phyloP scores from a whole-genome alignment of 805 yeast species.

The Dipodascopsis tothii region DNA sequence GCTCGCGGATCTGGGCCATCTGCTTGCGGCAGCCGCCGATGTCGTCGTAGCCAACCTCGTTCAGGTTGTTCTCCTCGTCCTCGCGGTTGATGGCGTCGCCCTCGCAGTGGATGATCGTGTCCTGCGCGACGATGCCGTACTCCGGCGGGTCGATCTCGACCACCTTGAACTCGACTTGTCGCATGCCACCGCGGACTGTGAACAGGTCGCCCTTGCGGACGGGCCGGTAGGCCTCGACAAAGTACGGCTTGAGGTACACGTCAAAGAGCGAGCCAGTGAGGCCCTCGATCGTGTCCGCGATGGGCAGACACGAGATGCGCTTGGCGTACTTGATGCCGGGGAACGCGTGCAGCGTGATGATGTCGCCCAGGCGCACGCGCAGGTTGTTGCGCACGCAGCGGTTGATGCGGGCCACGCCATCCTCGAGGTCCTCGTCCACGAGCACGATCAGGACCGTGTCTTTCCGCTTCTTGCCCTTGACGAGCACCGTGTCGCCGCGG shows the following conservation, averaged over 20 bases:
- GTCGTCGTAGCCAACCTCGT: constrained; percentile 97
- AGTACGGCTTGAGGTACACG: constrained; percentile 92
- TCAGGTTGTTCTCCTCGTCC: constrained; percentile 93
- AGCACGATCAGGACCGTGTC: constrained; percentile 94
- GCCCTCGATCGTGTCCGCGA: constrained; percentile 97
- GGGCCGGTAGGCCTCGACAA: constrained; percentile 97
- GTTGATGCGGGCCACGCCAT: constrained; percentile 88
- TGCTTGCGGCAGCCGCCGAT: constrained; percentile 99
- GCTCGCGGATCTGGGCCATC: constrained; percentile 98
- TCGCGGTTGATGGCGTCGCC: constrained; percentile 98
- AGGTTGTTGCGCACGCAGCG: constrained; percentile 93
- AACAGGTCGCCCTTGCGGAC: constrained; percentile 96
- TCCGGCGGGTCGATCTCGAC: constrained; percentile 98
- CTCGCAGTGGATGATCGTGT: constrained; percentile 94
- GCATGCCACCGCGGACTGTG: constrained; percentile 97
- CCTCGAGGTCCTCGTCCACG: constrained; percentile 93
- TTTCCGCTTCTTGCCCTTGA: constrained; percentile 95
- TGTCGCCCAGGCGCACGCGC: constrained; percentile 88
- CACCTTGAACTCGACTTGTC: constrained; percentile 97
- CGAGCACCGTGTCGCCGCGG: constrained; percentile 95
- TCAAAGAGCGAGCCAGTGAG: constrained; percentile 93
- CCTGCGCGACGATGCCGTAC: constrained; percentile 96
- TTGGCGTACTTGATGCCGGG: constrained; percentile 94
- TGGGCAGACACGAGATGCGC: constrained; percentile 89
- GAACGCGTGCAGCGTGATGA: constrained; percentile 85